These are phyloP conservation scores for Jasminum sambac DNA, from an alignment of 257 asterid species.

Conservation along the genomic window DNA sequence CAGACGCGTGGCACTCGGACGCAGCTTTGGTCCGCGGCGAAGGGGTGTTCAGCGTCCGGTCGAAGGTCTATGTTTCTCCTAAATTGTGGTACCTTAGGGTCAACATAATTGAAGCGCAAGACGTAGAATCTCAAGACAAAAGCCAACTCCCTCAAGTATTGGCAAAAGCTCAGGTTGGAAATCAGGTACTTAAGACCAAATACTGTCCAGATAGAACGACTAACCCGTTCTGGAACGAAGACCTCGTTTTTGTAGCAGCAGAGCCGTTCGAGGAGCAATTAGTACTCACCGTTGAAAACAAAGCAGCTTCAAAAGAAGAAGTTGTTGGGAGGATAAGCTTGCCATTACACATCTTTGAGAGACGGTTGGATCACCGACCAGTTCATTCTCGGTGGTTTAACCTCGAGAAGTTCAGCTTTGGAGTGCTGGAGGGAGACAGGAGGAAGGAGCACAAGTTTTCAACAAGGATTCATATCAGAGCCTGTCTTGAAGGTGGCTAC, in stretches of 20 bases:
- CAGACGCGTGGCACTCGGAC: conserved; percentile 72
- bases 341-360: conserved; percentile 45
- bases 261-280: conserved; percentile 81
- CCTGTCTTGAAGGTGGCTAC: conserved; percentile 67
- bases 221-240: conserved; percentile 79
- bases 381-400: conserved; percentile 63
- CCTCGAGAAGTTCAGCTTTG: conserved; percentile 60
- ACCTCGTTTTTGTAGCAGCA: conserved; percentile 61
- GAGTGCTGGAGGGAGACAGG: conserved; percentile 55
- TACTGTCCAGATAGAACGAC: conserved; percentile 43
- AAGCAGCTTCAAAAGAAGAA: conserved; percentile 46
- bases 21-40: conserved; percentile 59
- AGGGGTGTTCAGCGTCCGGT: conserved; percentile 54
- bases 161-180: conserved; percentile 75
- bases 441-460: conserved; percentile 60
- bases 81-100: conserved; percentile 70
- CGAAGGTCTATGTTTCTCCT: conserved; percentile 80
- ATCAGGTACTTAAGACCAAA: conserved; percentile 60
- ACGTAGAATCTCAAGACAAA: conserved; percentile 52
- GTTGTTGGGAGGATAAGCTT: conserved; percentile 47
- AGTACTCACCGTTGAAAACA: conserved; percentile 52
- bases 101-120: conserved; percentile 70
- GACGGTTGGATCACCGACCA: conserved; percentile 57
- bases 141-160: conserved; percentile 52
- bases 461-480: conserved; percentile 55